A percentile compares a stretch with the other conserved stretches of the same genome.
Evolutionary conservation across 2,329 filamentous ascomycete species (phyloP).

Genomic region (Fusarium caatingaense): DNA sequence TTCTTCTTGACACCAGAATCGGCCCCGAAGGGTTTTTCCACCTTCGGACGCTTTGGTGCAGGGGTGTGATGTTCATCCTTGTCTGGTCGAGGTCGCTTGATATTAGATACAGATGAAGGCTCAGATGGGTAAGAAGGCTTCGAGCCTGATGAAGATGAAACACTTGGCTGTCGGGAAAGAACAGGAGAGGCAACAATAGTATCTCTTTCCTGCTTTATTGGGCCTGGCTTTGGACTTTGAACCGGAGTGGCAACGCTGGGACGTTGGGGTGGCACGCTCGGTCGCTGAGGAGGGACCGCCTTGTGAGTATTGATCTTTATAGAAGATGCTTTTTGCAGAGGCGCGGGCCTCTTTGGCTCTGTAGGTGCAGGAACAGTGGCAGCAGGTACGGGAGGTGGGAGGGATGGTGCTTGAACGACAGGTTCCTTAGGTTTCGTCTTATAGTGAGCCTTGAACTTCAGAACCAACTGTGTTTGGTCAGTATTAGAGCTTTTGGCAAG

Average conservation of each 20-base stretch:
- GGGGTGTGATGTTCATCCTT: conserved; percentile 52
- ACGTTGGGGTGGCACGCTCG: conserved; percentile 31
- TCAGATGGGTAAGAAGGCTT: conserved; percentile 38
- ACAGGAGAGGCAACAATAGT: conserved; percentile 46
- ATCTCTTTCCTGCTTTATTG: conserved; percentile 35
- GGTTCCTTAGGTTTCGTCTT: conserved; percentile 51
- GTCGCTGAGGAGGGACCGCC: conserved; percentile 13
- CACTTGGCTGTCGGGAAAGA: conserved; percentile 42
- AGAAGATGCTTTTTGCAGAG: conserved; percentile 49
- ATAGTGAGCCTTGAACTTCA: conserved; percentile 55
- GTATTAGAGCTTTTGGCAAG: not conserved
- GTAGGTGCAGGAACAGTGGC: conserved; percentile 6
- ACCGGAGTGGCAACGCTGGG: conserved; percentile 8
- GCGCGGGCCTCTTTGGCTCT: conserved; percentile 47
- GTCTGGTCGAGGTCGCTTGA: conserved; percentile 54
- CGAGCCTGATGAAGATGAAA: conserved; percentile 33
- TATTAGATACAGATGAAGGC: conserved; percentile 34
- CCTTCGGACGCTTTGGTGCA: conserved; percentile 55
- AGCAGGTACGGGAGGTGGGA: conserved; percentile 24
- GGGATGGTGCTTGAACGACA: conserved; percentile 36
- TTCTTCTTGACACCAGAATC: conserved; percentile 42
- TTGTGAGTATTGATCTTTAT: conserved; percentile 56
- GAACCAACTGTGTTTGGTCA: conserved; percentile 49
- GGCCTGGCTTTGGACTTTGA: conserved; percentile 25
- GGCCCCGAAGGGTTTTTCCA: conserved; percentile 46